phyloP scores from a whole-genome alignment of 192 early-diverging fungal species.

The Chytriomyces sp. region DNA sequence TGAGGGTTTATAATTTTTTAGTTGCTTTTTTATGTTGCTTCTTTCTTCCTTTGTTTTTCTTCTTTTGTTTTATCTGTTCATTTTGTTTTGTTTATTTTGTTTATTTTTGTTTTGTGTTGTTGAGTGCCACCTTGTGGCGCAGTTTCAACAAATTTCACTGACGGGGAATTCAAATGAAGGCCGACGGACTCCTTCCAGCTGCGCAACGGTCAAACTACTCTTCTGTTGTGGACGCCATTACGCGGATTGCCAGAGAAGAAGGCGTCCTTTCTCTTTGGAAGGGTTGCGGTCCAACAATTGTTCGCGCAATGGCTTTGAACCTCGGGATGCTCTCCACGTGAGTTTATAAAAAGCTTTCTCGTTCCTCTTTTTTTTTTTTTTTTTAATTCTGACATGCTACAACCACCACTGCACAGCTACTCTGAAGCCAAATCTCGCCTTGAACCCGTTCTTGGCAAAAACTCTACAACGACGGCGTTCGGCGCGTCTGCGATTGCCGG shows the following conservation, averaged over 20 bases:
- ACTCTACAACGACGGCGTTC: constrained; percentile 40
- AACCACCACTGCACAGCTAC: constrained; percentile 32
- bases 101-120: neutral
- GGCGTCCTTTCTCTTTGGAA: constrained; percentile 56
- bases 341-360: no score
- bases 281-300: constrained; percentile 52
- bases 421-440: constrained; percentile 51
- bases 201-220: constrained; percentile 51
- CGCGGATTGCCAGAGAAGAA: constrained; percentile 47
- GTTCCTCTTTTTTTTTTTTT: constrained; percentile 34
- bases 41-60: neutral
- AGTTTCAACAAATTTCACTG: no score
- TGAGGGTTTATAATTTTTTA: neutral
- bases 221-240: constrained; percentile 51
- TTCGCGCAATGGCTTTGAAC: constrained; percentile 58
- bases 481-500: constrained; percentile 57
- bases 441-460: constrained; percentile 43
- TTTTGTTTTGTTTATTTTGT: neutral
- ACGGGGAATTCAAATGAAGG: constrained; percentile 6
- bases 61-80: neutral
- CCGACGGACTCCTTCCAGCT: constrained; percentile 49
- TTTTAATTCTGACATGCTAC: neutral
- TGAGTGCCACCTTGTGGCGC: neutral
- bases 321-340: constrained; percentile 56
- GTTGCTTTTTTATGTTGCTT: neutral